These are phyloP conservation scores for Xanthoparmelia taractica DNA, from an alignment of 495 filamentous ascomycete species.

Conservation along the genomic window DNA sequence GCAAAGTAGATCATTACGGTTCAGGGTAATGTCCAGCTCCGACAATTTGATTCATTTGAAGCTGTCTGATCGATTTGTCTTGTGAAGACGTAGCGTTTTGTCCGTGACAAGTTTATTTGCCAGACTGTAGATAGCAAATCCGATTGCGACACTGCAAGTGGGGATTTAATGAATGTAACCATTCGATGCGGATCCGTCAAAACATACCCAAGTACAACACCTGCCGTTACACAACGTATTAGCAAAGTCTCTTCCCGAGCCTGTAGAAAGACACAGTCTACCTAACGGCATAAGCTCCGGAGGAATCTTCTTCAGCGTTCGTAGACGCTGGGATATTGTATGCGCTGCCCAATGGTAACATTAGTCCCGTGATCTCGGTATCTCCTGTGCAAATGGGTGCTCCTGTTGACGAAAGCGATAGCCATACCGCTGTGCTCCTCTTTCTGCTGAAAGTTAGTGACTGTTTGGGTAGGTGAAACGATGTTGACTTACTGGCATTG, in stretches of 20 bases:
- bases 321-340: constrained; percentile 92
- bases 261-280: constrained; percentile 40
- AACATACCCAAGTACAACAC: constrained; percentile 70
- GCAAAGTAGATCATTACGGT: background rate
- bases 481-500: constrained; percentile 66
- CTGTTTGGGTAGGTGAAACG: constrained; percentile 24
- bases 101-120: constrained; percentile 73
- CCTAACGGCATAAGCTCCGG: constrained; percentile 92
- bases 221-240: constrained; percentile 38
- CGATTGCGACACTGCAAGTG: constrained; percentile 50
- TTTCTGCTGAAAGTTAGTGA: constrained; percentile 50
- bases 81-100: constrained; percentile 78
- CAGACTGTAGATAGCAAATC: constrained; percentile 72
- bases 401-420: background rate
- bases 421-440: constrained; percentile 74
- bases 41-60: constrained; percentile 8
- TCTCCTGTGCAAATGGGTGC: background rate
- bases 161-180: constrained; percentile 28
- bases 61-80: constrained; percentile 42
- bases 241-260: background rate
- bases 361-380: background rate
- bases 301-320: constrained; percentile 77
- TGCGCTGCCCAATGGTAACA: constrained; percentile 54
- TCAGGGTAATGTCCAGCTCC: background rate
- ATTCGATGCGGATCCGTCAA: constrained; percentile 9